Conservation (phyloP, 2,329 filamentous ascomycete species). For the Coniella vitis region DNA sequence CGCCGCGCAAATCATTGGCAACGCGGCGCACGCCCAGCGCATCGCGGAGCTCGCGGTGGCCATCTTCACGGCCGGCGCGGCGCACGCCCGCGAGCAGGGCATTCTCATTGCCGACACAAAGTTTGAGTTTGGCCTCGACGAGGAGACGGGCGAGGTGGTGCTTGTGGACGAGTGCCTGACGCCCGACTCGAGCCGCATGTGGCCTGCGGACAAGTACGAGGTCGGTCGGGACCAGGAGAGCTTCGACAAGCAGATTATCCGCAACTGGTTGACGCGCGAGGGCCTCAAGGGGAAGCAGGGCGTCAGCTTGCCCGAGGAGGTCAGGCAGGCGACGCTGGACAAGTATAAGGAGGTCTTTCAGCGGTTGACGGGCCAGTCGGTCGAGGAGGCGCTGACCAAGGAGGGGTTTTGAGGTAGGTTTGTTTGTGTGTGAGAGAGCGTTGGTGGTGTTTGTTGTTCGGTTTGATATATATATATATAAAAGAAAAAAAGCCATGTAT, state of each 20-base stretch:
- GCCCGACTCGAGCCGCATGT: slow-evolving; percentile 80
- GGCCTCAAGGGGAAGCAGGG: slow-evolving; percentile 70
- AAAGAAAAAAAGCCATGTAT: too few species aligned
- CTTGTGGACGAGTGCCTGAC: slow-evolving; percentile 82
- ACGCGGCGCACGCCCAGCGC: slow-evolving; percentile 49
- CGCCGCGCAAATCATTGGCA: slow-evolving; percentile 57
- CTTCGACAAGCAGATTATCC: slow-evolving; percentile 81
- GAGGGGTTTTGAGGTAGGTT: slow-evolving; percentile 5
- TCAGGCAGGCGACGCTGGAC: slow-evolving; percentile 59
- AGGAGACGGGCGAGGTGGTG: slow-evolving; percentile 59
- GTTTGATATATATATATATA: too few species aligned
- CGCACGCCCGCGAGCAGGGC: slow-evolving; percentile 57
- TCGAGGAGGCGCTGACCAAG: slow-evolving; percentile 27
- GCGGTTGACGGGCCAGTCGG: slow-evolving; percentile 54
- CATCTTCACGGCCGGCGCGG: slow-evolving; percentile 56
- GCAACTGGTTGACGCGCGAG: slow-evolving; percentile 71
- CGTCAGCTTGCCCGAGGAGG: slow-evolving; percentile 64
- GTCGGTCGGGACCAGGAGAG: slow-evolving; percentile 70
- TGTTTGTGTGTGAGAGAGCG: too few species aligned
- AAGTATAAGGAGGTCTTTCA: slow-evolving; percentile 74
- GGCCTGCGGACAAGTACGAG: slow-evolving; percentile 67
- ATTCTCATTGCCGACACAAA: slow-evolving; percentile 65
- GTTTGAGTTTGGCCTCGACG: slow-evolving; percentile 61
- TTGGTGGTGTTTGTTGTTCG: too few species aligned
- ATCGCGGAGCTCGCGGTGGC: slow-evolving; percentile 59